Conservation (phyloP, 2,329 filamentous ascomycete species). For the Neofusicoccum umdonicola region DNA sequence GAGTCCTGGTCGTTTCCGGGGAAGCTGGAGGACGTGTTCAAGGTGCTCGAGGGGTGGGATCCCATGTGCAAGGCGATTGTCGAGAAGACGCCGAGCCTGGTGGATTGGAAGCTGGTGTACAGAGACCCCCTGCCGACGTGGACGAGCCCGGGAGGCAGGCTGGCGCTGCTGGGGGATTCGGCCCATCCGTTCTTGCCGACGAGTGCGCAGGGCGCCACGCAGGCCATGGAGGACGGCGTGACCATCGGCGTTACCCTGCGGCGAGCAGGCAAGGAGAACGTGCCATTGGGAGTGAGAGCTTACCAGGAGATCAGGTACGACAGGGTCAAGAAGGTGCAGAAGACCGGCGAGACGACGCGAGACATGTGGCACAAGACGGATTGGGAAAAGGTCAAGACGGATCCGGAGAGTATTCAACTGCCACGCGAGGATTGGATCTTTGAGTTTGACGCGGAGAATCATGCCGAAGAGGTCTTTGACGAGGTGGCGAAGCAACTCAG, state of each 20-base stretch:
- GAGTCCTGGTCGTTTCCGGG: constrained; percentile 38
- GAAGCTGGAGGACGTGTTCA: constrained; percentile 31
- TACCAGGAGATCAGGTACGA: constrained; percentile 16
- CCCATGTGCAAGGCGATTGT: constrained; percentile 46
- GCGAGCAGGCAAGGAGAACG: constrained; percentile 11
- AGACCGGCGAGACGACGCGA: constrained; percentile 13
- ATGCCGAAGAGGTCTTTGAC: constrained; percentile 18
- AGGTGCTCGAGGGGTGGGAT: constrained; percentile 39
- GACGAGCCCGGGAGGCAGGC: neutral
- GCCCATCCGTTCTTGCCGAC: constrained; percentile 20
- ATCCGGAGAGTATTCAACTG: neutral
- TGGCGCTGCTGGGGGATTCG: constrained; percentile 18
- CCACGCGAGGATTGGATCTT: constrained; percentile 11
- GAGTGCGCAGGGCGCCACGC: constrained; percentile 15
- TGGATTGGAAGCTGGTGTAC: constrained; percentile 20
- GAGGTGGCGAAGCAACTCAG: constrained; percentile 26
- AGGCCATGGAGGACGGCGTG: constrained; percentile 20
- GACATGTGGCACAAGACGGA: constrained; percentile 27
- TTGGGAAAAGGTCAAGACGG: constrained; percentile 19
- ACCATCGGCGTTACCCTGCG: constrained; percentile 13
- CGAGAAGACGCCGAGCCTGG: constrained; percentile 33
- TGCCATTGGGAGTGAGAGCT: neutral
- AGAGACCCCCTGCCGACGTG: constrained; percentile 18
- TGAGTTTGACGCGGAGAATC: constrained; percentile 6
- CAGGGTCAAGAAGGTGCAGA: constrained; percentile 22